These are phyloP conservation scores for Diaporthe sp. DNA, from an alignment of 2,329 filamentous ascomycete species.

Conservation along the genomic window DNA sequence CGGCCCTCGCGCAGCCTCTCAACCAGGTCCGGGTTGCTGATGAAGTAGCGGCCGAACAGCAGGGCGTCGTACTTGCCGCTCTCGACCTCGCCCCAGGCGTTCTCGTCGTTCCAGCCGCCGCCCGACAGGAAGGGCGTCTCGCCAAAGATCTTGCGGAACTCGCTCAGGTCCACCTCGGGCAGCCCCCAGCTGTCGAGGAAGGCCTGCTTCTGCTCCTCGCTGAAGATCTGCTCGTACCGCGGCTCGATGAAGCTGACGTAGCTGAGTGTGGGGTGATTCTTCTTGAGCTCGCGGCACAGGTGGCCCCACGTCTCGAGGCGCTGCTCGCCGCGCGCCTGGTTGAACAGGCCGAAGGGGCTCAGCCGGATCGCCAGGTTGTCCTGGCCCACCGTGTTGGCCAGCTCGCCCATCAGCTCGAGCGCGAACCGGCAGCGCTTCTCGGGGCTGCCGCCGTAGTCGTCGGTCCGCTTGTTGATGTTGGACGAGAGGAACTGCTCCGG, in stretches of 20 bases:
- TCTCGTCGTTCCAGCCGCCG: constrained; percentile 46
- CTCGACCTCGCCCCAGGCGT: constrained; percentile 49
- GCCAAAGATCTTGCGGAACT: constrained; percentile 41
- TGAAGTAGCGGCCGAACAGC: constrained; percentile 58
- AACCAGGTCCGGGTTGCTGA: constrained; percentile 60
- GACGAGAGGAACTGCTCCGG: constrained; percentile 70
- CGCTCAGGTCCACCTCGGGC: constrained; percentile 35
- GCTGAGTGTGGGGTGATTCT: constrained; percentile 61
- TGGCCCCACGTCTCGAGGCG: constrained; percentile 70
- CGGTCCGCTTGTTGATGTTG: constrained; percentile 66
- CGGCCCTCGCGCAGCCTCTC: constrained; percentile 56
- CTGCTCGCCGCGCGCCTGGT: constrained; percentile 62
- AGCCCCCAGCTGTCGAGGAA: constrained; percentile 38
- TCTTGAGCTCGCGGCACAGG: constrained; percentile 63
- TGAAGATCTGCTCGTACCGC: constrained; percentile 55
- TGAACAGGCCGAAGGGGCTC: constrained; percentile 68
- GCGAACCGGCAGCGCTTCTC: constrained; percentile 67
- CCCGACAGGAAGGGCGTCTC: constrained; percentile 50
- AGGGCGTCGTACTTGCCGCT: constrained; percentile 47
- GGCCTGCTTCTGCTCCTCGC: constrained; percentile 48
- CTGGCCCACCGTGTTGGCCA: constrained; percentile 64
- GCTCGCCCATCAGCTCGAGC: constrained; percentile 66
- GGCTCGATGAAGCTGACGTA: constrained; percentile 72
- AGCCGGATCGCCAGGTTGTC: constrained; percentile 66
- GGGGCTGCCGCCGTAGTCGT: constrained; percentile 67